phyloP scores from a whole-genome alignment of 495 filamentous ascomycete species.

The Penicillium pancosmium region DNA sequence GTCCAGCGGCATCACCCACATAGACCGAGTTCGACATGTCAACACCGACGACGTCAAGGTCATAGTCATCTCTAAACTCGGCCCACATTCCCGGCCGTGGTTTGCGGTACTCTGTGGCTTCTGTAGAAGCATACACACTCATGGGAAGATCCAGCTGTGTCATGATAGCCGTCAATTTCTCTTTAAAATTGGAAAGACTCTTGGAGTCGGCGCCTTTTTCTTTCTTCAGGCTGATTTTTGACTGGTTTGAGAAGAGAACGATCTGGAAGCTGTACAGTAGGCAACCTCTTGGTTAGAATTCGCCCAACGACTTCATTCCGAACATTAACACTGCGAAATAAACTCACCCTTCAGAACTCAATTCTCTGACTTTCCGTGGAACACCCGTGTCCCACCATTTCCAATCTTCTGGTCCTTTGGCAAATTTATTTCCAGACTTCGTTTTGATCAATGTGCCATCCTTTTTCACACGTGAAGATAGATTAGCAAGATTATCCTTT shows the following conservation, averaged over 20 bases:
- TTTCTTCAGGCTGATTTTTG: slow-evolving; percentile 71
- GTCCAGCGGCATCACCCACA: slow-evolving; percentile 85
- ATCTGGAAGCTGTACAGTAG: slow-evolving; percentile 63
- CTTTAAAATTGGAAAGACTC: slow-evolving; percentile 75
- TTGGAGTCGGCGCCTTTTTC: slow-evolving; percentile 69
- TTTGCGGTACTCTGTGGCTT: slow-evolving; percentile 79
- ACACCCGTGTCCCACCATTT: slow-evolving; percentile 88
- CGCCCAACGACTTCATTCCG: neutral
- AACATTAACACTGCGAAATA: neutral
- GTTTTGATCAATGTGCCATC: slow-evolving; percentile 87
- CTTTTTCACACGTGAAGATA: slow-evolving; percentile 37
- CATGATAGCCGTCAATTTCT: slow-evolving; percentile 70
- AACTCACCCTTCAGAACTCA: slow-evolving; percentile 72
- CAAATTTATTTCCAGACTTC: slow-evolving; percentile 77
- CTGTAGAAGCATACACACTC: slow-evolving; percentile 82
- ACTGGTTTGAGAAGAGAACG: slow-evolving; percentile 87
- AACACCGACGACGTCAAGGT: slow-evolving; percentile 63
- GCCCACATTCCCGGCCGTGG: slow-evolving; percentile 89
- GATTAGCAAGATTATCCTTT: neutral
- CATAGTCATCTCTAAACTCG: slow-evolving; percentile 74
- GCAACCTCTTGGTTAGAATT: neutral
- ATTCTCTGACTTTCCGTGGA: slow-evolving; percentile 60
- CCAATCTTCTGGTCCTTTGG: slow-evolving; percentile 76
- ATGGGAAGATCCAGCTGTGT: slow-evolving; percentile 73
- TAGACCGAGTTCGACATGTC: slow-evolving; percentile 74